Evolutionary conservation across 2,329 filamentous ascomycete genomes (phyloP).

Genomic region (Tolypocladium inflatum): DNA sequence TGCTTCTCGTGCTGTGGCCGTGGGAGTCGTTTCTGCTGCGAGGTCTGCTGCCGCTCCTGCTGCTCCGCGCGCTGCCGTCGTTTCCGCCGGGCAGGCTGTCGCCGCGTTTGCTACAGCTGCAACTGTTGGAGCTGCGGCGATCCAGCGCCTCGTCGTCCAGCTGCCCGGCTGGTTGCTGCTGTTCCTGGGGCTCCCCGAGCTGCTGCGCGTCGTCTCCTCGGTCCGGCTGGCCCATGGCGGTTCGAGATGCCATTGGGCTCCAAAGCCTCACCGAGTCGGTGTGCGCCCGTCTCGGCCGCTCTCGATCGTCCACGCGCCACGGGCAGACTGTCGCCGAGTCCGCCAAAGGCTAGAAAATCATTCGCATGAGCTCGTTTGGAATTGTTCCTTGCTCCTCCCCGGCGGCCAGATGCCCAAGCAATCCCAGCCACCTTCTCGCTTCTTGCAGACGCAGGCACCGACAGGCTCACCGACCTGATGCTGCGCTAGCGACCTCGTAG

Average conservation of each 20-base stretch:
- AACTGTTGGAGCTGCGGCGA: slow-evolving; percentile 8
- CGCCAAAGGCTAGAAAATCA: not conserved
- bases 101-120: slow-evolving; percentile 9
- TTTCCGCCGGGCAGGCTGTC: not conserved
- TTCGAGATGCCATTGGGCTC: not conserved
- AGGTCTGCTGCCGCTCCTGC: slow-evolving; percentile 4
- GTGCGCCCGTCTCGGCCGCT: not conserved
- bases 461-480: not conserved
- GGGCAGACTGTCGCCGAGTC: not conserved
- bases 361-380: not conserved
- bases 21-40: slow-evolving; percentile 3
- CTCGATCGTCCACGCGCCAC: not conserved
- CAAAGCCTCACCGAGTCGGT: not conserved
- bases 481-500: not conserved
- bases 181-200: not conserved
- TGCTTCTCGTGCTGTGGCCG: not conserved
- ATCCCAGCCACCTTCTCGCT: not conserved
- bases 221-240: not conserved
- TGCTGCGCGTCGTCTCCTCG: not conserved
- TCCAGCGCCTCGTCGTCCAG: slow-evolving; percentile 4
- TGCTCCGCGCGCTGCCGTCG: not conserved
- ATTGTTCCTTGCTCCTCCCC: not conserved
- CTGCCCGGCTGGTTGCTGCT: not conserved
- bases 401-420: not conserved
- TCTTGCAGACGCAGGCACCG: not conserved